These are phyloP conservation scores for Teunomyces kruisii DNA, from an alignment of 805 yeast species.

Conservation along the genomic window DNA sequence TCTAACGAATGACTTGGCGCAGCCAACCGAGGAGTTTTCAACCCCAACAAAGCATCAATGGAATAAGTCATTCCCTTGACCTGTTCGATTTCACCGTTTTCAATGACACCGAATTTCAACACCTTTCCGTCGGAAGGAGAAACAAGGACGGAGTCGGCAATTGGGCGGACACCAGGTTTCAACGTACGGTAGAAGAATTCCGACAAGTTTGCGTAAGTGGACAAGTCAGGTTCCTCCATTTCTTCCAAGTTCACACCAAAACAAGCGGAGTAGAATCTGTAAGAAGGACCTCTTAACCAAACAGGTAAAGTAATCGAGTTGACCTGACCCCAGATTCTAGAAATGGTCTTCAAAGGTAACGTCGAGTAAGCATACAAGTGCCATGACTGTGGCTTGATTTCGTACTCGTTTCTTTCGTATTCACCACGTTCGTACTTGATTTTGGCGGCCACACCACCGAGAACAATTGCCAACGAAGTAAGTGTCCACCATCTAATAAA, in stretches of 20 bases:
- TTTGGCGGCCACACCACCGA: slow-evolving; percentile 55
- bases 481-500: slow-evolving; percentile 55
- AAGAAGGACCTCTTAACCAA: slow-evolving; percentile 86
- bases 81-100: slow-evolving; percentile 88
- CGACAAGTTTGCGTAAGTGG: slow-evolving; percentile 72
- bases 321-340: slow-evolving; percentile 92
- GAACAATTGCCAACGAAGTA: slow-evolving; percentile 51
- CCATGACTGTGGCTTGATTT: slow-evolving; percentile 77
- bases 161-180: slow-evolving; percentile 75
- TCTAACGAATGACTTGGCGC: slow-evolving; percentile 54
- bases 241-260: slow-evolving; percentile 92
- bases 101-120: slow-evolving; percentile 76
- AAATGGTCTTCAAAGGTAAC: slow-evolving; percentile 84
- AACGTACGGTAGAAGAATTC: slow-evolving; percentile 89
- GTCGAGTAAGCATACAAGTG: slow-evolving; percentile 85
- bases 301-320: slow-evolving; percentile 81
- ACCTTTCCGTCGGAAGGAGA: slow-evolving; percentile 95
- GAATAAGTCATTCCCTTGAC: slow-evolving; percentile 96
- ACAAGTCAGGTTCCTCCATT: slow-evolving; percentile 78
- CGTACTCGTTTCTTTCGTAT: slow-evolving; percentile 36
- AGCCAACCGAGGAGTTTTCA: slow-evolving; percentile 46
- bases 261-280: slow-evolving; percentile 66
- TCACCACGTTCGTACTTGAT: slow-evolving; percentile 35
- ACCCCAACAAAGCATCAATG: slow-evolving; percentile 82
- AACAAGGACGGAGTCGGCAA: slow-evolving; percentile 63